Conservation (phyloP, 345 rosid genomes). For the Rhizophora mangle region DNA sequence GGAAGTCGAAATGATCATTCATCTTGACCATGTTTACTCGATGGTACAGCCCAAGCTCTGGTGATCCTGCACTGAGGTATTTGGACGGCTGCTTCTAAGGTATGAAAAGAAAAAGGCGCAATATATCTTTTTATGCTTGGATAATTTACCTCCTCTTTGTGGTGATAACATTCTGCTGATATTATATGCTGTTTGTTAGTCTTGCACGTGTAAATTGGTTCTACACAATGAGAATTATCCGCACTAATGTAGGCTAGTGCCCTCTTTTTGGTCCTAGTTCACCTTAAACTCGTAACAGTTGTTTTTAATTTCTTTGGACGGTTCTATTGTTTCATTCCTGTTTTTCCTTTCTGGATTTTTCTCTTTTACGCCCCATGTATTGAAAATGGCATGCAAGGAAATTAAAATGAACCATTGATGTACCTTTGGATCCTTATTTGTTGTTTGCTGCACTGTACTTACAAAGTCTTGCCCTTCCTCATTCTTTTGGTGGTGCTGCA, state of each 20-base stretch:
- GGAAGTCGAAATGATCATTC: not conserved
- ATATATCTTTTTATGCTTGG: not conserved
- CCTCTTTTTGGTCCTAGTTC: constrained; percentile 11
- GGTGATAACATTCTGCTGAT: not conserved
- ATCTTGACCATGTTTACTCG: not conserved
- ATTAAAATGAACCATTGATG: no score
- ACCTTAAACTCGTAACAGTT: not conserved
- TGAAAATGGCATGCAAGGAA: no score
- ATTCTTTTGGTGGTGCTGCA: no score
- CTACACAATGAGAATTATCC: not conserved
- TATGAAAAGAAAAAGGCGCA: not conserved
- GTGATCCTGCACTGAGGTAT: not conserved
- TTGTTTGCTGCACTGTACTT: no score
- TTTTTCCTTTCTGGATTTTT: no score
- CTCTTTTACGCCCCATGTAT: no score
- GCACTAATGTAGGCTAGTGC: not conserved
- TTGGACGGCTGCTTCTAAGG: not conserved
- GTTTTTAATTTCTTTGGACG: not conserved
- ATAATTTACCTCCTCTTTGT: not conserved
- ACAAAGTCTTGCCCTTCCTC: no score
- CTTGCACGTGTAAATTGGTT: not conserved
- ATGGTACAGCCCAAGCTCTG: not conserved
- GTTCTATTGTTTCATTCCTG: no score
- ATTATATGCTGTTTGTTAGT: not conserved
- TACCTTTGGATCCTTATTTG: no score